Evolutionary conservation across 2,329 filamentous ascomycete species (phyloP), one percentile per base, ranked within the genome.

Genomic region (Fusarium sp.): DNA sequence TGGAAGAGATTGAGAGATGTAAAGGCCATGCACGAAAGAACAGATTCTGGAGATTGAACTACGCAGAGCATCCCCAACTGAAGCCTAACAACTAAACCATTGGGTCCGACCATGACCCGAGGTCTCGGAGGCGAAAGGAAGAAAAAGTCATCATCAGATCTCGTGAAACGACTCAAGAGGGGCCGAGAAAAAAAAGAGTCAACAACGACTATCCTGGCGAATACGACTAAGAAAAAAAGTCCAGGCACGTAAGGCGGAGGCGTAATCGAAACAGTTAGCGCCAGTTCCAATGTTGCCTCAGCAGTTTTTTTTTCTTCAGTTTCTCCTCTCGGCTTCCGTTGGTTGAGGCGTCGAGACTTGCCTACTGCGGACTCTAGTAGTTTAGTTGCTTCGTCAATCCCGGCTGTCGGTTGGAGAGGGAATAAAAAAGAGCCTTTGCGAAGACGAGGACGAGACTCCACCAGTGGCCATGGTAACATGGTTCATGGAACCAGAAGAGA

Each of bases 331-430:
- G 32, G 32, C 60, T 63, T 66, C 35, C 11, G 60, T 59, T 58
- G 58, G 37, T 57, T 57, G 57, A 63, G 65, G 65, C 56, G 68
- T 76, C 72, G 64, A 77, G 76, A 75, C 76, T 67, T 50, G 45
- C 56, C 68, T 75, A 57, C 69, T 75, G 72, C 63, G 72, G 69
- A 65, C 60, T 73, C 72, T 54, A 73, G 72, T 68, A 75, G 70
- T 75, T 52, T 75, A 78, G 76, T 70, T 71, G 59, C 65, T 65
- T 78, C 76, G 76, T 78, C 67, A 67, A 77, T 70, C 74, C 76
- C 76, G 74, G 76, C 41, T 64, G 64, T 73, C 69, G 54, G 73
- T 73, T 70, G 64, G 67, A 62, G 66, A 62, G 50, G 35, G 50
- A 43, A 70, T 59, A 74, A 75, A 64, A 41, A 27, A 63, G 35